Base-by-base conservation (phyloP, 2,329 filamentous ascomycete genomes). In the Trichophyton equinum region DNA sequence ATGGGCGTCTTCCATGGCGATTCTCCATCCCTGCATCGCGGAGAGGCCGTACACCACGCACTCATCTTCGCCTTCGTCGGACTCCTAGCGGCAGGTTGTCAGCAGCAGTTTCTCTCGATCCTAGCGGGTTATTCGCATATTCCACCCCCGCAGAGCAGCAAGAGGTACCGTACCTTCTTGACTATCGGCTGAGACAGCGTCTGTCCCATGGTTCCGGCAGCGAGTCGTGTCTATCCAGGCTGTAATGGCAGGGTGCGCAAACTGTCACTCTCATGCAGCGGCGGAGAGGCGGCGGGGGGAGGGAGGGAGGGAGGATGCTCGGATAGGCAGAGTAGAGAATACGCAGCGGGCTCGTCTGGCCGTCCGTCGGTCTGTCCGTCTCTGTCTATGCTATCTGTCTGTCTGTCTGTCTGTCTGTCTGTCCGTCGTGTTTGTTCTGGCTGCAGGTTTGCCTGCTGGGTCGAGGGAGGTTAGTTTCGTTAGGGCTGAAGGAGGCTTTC, bases 21-120 rank as follows among this genome's bases (percentile, higher is more conserved):
- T 97, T 79, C 94, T 88, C 94, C 94, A 99, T 80, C 94, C 94
- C 78, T 99, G 94, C 94, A 99, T 99, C 77, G 91, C 91, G 67
- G 94, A 99, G 67, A 97, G 85, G 72, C 94, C 94, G 76, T 89
- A 99, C 73, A 94, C 78, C 73, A 96, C 85, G 73, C 89, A 86
- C 67, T 95, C 91, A 88, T 97, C 91, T 78, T 90, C 86, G 77
- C 91, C 91, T 73, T 85, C 85, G 74, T 87, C 86, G 71, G 94
- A 99, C 25, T 57, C 60, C 62, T 64, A 33, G 1, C 13, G 42
- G n/a, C 58, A 22, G 5, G 5, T n/a, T 33, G 9, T 56, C 18
- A 56, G 51, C 33, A 38, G 33, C 33, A 38, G 11, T 38, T 36
- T 13, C 11, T 13, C 33, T 13, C 11, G 33, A 8, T 36, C 15